These are phyloP conservation scores for Aspergillus coremiiformis DNA, from an alignment of 495 filamentous ascomycete genomes.

Conservation along the genomic window DNA sequence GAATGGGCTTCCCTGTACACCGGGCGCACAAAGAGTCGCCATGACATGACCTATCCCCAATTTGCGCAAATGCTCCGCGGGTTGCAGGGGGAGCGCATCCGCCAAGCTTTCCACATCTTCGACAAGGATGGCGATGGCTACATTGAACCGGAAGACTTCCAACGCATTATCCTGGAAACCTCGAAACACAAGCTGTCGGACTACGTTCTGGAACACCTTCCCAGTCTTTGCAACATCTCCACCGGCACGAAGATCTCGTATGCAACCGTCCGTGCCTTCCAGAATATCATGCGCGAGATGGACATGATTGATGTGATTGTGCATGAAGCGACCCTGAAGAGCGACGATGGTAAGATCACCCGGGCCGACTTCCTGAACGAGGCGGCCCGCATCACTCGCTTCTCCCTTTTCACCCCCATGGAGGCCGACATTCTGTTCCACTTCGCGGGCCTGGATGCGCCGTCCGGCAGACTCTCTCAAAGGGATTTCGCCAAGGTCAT, in stretches of 20 bases:
- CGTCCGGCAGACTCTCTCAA: conserved; percentile 73
- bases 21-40: conserved; percentile 72
- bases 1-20: conserved; percentile 96
- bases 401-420: conserved; percentile 95
- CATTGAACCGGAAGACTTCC: conserved; percentile 93
- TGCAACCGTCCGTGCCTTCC: conserved; percentile 93
- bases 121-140: conserved; percentile 95
- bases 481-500: conserved; percentile 89
- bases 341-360: conserved; percentile 84
- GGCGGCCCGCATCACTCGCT: conserved; percentile 80
- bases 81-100: conserved; percentile 87
- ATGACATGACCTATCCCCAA: conserved; percentile 89
- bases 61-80: conserved; percentile 98
- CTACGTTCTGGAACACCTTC: conserved; percentile 87
- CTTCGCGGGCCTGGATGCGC: conserved; percentile 87
- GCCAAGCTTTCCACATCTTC: conserved; percentile 87
- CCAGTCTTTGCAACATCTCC: conserved; percentile 91
- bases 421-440: conserved; percentile 98
- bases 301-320: conserved; percentile 91
- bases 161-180: conserved; percentile 89
- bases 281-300: conserved; percentile 96
- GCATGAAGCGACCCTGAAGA: conserved; percentile 75
- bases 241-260: conserved; percentile 90
- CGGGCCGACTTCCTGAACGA: conserved; percentile 92
- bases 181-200: conserved; percentile 96